Evolutionary conservation across 768 basidiomycete genomes (phyloP), one percentile per base, ranked within the genome.

Genomic region (Rossbeevera mucosa): DNA sequence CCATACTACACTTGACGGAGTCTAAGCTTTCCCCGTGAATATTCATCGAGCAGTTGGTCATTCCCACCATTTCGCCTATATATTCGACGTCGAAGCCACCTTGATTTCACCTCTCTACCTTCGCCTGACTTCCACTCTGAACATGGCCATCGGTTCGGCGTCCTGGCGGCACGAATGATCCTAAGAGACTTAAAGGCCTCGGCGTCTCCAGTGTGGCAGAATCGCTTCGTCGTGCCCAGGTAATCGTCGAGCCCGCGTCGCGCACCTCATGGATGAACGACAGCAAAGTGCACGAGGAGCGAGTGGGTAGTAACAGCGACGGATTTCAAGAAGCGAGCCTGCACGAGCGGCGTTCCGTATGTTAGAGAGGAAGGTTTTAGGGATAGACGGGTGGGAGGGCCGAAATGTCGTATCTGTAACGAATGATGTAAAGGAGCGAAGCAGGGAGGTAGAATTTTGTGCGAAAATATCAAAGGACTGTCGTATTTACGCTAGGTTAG

Each of bases 211-310:
- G 26, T 18, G 18, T 28, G 44, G 44, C 44, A 28, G 29, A 45
- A 45, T 13, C 44, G 44, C 20, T 45, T 18, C 18, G 29, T 45
- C 7, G 44, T 45, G 16, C 44, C 44, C 13, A 28, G 44, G 44
- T 20, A 29, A 4, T 29, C 28, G n/a, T 45, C 44, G n/a, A 45
- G 44, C 18, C 44, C 44, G 11, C 44, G 44, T 11, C 44, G 11
- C 44, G 44, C n/a, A 20, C 28, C 72, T 91, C 89, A 64, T 90
- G 88, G 1, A 91, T 91, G 88, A 59, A 94, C 88, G 66, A 91
- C 91, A 1, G 44, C 28, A 16, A 45, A 28, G 13, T 28, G 44
- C 18, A 18, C 44, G n/a, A 26, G 44, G 6, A 45, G 28, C 1
- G 44, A 45, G 18, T 29, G 28, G 2, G 28, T 20, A 12, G 44